Percentiles rank a stretch among this genome's conserved stretches.
These are phyloP conservation scores for Aspergillus novoparasiticus DNA, from an alignment of 2,329 filamentous ascomycete genomes.

Conservation along the genomic window DNA sequence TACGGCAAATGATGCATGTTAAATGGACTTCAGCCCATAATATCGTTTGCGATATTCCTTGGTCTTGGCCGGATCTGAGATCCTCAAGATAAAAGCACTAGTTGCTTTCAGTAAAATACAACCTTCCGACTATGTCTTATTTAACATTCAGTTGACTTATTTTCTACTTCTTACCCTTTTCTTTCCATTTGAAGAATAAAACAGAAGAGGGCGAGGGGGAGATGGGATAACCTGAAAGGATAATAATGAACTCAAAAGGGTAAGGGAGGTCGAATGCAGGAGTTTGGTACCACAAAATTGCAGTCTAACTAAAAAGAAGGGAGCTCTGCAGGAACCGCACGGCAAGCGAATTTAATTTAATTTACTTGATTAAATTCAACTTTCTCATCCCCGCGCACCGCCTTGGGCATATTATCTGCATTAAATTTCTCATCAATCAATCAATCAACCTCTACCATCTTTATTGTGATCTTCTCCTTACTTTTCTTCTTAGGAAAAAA, in stretches of 20 bases:
- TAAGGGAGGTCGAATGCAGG: background rate
- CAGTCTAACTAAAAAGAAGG: background rate
- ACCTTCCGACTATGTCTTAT: background rate
- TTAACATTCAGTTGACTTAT: background rate
- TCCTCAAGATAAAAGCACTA: background rate
- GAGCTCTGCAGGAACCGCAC: constrained; percentile 20
- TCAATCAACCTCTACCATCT: constrained; percentile 15
- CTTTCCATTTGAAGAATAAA: background rate
- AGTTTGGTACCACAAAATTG: background rate
- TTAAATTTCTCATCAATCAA: constrained; percentile 11
- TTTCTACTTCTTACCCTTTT: background rate
- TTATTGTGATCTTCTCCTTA: background rate
- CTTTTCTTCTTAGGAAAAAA: background rate
- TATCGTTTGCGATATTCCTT: background rate
- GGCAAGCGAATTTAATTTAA: constrained; percentile 9
- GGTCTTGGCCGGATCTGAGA: background rate
- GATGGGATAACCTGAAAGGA: no score
- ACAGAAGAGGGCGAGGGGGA: background rate
- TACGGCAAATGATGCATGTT: background rate
- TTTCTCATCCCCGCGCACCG: constrained; percentile 20
- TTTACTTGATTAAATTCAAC: background rate
- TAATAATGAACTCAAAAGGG: background rate
- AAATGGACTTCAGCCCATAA: background rate
- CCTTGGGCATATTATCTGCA: constrained; percentile 23
- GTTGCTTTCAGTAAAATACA: background rate